Evolutionary conservation across 345 rosid genomes (phyloP).

Genomic region (Hibiscus trionum): DNA sequence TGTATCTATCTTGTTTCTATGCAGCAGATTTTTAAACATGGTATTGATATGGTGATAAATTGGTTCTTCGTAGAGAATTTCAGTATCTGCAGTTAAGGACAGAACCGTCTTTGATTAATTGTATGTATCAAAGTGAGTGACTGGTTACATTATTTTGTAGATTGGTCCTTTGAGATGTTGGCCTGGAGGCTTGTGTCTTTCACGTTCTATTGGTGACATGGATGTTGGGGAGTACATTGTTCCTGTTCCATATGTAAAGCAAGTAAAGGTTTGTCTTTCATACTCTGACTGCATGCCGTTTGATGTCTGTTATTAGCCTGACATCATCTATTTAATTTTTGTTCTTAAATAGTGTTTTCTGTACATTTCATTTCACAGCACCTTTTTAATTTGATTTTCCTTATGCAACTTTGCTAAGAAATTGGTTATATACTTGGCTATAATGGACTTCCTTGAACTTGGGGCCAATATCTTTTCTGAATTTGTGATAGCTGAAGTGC

Average conservation of each 20-base stretch:
- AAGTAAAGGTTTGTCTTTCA: constrained; percentile 72
- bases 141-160: constrained; percentile 32
- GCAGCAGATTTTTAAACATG: neutral
- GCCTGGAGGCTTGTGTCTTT: constrained; percentile 99
- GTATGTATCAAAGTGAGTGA: constrained; percentile 8
- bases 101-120: constrained; percentile 1
- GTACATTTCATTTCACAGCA: neutral
- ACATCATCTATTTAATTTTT: neutral
- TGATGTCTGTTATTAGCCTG: neutral
- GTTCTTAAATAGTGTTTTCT: neutral
- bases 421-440: neutral
- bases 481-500: neutral
- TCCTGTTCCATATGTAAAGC: constrained; percentile 96
- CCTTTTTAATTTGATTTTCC: neutral
- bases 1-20: neutral
- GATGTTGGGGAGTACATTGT: constrained; percentile 96
- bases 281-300: constrained; percentile 1
- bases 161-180: constrained; percentile 99
- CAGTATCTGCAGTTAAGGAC: neutral
- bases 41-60: neutral
- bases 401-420: neutral
- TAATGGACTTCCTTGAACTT: neutral
- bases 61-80: neutral
- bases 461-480: neutral
- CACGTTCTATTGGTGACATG: constrained; percentile 91